These are phyloP conservation scores for Picea abies DNA, from an alignment of 83 land plant genomes.

Conservation along the genomic window DNA sequence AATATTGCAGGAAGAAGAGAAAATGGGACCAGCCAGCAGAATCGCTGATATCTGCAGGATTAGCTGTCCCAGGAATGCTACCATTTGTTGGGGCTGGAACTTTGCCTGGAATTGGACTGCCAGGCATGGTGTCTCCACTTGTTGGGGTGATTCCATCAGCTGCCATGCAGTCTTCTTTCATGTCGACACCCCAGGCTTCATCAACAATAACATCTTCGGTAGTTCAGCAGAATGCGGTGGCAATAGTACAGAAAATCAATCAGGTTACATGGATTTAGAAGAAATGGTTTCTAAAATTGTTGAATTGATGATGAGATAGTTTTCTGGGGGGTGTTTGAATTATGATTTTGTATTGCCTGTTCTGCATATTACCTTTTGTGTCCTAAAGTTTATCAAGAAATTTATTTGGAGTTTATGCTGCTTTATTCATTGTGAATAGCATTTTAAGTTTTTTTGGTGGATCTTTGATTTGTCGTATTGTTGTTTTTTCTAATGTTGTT, in stretches of 20 bases:
- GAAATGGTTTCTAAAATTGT: background rate
- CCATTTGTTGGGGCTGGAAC: constrained; percentile 39
- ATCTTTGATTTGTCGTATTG: background rate
- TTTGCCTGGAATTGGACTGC: constrained; percentile 41
- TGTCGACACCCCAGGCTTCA: constrained; percentile 24
- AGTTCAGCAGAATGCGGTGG: constrained; percentile 49
- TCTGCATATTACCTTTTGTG: background rate
- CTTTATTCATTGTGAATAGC: background rate
- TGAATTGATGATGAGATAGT: background rate
- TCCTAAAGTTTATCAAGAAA: background rate
- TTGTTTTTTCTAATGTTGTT: background rate
- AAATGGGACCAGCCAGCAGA: constrained; percentile 98
- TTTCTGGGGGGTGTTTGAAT: background rate
- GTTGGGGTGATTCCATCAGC: constrained; percentile 32
- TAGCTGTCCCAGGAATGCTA: constrained; percentile 43
- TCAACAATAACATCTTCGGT: constrained; percentile 21
- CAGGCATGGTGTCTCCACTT: constrained; percentile 42
- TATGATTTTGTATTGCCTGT: background rate
- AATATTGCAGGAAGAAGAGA: constrained; percentile 67
- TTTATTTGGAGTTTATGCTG: background rate
- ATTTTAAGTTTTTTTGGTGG: background rate
- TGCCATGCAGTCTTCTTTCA: constrained; percentile 24
- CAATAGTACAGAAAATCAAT: constrained; percentile 62
- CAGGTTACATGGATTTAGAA: constrained; percentile 33
- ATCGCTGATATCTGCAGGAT: constrained; percentile 52